phyloP scores from a whole-genome alignment of 257 asterid genomes.

The Galeopsis tetrahit region DNA sequence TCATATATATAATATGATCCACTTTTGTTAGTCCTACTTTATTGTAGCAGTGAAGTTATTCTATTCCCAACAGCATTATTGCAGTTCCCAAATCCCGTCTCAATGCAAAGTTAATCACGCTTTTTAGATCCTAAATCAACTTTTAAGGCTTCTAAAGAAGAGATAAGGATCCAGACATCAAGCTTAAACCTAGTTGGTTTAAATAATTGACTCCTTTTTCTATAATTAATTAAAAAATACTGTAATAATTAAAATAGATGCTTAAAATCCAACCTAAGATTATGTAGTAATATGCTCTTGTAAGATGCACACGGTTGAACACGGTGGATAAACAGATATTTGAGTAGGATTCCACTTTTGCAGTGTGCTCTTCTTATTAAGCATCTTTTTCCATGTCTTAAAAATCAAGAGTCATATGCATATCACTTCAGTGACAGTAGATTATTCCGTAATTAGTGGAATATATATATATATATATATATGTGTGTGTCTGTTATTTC shows the following conservation, averaged over 20 bases:
- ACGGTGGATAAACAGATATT: conserved; percentile 36
- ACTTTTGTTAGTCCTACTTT: not conserved
- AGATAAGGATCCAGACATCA: conserved; percentile 50
- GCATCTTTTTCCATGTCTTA: no score
- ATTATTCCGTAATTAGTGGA: no score
- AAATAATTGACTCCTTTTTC: conserved; percentile 33
- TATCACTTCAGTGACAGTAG: no score
- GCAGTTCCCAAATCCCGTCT: conserved; percentile 24
- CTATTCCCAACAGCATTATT: conserved; percentile 31
- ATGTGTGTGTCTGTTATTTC: no score
- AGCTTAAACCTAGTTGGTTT: conserved; percentile 38
- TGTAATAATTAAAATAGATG: conserved; percentile 26
- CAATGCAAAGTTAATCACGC: conserved; percentile 39
- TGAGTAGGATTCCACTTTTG: conserved; percentile 40
- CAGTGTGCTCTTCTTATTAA: not conserved
- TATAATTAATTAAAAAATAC: not conserved
- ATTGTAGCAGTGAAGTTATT: conserved; percentile 29
- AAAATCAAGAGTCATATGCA: no score
- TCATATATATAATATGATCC: not conserved
- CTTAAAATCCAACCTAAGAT: conserved; percentile 22
- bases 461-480: no score
- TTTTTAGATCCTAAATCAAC: conserved; percentile 44
- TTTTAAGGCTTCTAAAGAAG: conserved; percentile 37
- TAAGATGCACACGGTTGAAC: conserved; percentile 42
- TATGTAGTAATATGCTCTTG: conserved; percentile 9